Conservation (phyloP, 2,329 filamentous ascomycete species). For the Sphaceloma murrayae region DNA sequence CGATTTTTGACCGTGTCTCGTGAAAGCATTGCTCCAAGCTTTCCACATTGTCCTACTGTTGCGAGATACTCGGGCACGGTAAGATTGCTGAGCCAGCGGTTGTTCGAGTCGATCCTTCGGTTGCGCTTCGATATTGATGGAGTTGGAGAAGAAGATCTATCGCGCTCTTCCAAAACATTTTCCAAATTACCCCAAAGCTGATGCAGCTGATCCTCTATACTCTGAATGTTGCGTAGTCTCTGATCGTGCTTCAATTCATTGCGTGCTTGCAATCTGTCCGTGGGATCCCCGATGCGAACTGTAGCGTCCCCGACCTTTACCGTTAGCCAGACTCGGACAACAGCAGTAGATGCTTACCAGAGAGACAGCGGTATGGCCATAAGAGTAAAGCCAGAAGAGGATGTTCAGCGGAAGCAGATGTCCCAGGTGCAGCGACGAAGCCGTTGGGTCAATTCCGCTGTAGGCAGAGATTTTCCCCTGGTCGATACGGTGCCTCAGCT, state of each 20-base stretch:
- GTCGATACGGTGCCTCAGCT: conserved; percentile 55
- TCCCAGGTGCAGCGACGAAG: conserved; percentile 67
- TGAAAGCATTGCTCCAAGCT: conserved; percentile 53
- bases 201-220: conserved; percentile 60
- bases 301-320: conserved; percentile 59
- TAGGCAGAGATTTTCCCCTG: conserved; percentile 62
- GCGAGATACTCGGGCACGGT: conserved; percentile 65
- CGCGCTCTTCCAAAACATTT: conserved; percentile 35
- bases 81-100: conserved; percentile 66
- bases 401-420: conserved; percentile 76
- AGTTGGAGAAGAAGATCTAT: conserved; percentile 47
- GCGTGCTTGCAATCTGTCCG: conserved; percentile 55
- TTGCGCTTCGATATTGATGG: background rate
- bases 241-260: conserved; percentile 43
- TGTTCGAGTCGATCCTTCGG: conserved; percentile 37
- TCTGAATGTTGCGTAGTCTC: conserved; percentile 54
- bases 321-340: conserved; percentile 23
- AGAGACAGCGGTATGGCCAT: conserved; percentile 59
- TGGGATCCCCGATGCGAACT: conserved; percentile 69
- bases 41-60: conserved; percentile 61
- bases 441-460: conserved; percentile 74
- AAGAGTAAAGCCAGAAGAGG: conserved; percentile 72
- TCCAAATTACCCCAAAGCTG: conserved; percentile 68
- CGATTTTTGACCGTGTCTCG: conserved; percentile 61
- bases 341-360: conserved; percentile 36